These are phyloP conservation scores for Iris macrosiphon DNA, from an alignment of 106 monocot species.

Conservation along the genomic window DNA sequence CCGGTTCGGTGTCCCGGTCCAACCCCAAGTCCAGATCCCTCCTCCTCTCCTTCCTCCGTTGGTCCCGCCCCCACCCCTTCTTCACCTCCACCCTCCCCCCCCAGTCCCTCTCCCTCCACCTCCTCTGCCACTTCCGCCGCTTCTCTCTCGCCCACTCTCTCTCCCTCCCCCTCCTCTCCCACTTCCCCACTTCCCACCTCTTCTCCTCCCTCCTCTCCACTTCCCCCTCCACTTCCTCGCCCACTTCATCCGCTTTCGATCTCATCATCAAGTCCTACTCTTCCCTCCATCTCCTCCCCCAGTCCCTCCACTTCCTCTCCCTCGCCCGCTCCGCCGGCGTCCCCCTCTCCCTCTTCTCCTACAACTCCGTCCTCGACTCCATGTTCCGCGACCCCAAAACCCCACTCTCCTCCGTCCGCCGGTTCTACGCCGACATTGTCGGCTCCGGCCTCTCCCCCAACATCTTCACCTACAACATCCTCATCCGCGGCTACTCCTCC, in stretches of 20 bases:
- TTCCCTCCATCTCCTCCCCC: constrained; percentile 20
- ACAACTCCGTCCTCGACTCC: constrained; percentile 69
- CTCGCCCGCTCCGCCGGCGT: constrained; percentile 38
- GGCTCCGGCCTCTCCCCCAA: constrained; percentile 39
- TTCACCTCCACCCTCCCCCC: constrained; percentile 16
- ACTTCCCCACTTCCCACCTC: constrained; percentile 17
- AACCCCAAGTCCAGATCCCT: constrained; percentile 26
- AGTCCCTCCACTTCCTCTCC: constrained; percentile 25
- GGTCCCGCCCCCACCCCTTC: constrained; percentile 18
- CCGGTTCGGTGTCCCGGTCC: constrained; percentile 22
- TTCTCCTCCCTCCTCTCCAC: constrained; percentile 8
- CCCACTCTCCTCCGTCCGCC: neutral
- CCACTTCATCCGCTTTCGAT: constrained; percentile 35
- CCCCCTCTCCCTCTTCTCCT: constrained; percentile 37
- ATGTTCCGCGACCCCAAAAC: constrained; percentile 27
- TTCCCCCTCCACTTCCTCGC: neutral
- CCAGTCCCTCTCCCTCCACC: constrained; percentile 3
- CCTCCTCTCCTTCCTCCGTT: constrained; percentile 14
- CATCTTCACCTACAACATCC: constrained; percentile 70
- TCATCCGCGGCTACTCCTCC: constrained; percentile 51
- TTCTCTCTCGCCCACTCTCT: neutral
- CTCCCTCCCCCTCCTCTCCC: constrained; percentile 1
- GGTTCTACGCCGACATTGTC: constrained; percentile 34
- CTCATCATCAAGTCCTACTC: constrained; percentile 57
- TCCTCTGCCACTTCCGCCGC: neutral